phyloP scores from a whole-genome alignment of 495 filamentous ascomycete genomes.

The Chaetomium fimeti region DNA sequence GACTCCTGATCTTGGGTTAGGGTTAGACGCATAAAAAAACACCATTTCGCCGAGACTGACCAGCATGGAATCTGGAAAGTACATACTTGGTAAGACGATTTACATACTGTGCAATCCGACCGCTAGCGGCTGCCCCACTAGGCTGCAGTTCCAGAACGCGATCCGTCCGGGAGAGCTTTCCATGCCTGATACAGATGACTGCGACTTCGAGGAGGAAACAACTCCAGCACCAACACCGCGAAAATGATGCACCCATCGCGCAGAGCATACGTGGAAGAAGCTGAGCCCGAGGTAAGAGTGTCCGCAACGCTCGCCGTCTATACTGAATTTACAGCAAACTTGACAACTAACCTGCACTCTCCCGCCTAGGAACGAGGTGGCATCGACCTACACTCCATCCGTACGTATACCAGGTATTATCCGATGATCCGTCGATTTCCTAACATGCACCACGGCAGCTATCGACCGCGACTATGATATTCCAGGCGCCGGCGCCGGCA shows the following conservation, averaged over 20 bases:
- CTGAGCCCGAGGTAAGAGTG: constrained; percentile 63
- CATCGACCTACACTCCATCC: constrained; percentile 76
- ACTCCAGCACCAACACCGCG: constrained; percentile 13
- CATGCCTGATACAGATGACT: background rate
- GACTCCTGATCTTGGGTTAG: background rate
- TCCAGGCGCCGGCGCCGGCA: constrained; percentile 66
- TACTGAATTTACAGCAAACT: constrained; percentile 33
- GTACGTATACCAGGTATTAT: constrained; percentile 49
- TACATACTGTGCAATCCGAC: background rate
- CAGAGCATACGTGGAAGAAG: constrained; percentile 95
- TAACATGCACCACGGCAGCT: constrained; percentile 47
- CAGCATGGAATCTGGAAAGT: too few relatives aligned
- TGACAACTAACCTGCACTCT: constrained; percentile 33
- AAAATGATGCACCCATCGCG: constrained; percentile 82
- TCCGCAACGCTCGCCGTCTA: constrained; percentile 13
- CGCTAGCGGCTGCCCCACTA: background rate
- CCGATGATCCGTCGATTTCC: background rate
- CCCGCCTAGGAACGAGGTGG: constrained; percentile 58
- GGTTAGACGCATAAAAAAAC: too few relatives aligned
- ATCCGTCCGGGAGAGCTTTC: background rate
- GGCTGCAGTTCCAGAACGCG: background rate
- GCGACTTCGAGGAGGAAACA: too few relatives aligned
- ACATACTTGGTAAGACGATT: background rate
- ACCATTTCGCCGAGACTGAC: too few relatives aligned
- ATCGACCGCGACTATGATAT: constrained; percentile 85